Percentiles rank a stretch among this genome's conserved stretches.
These are phyloP conservation scores for Mycena capillaripes DNA, from an alignment of 768 basidiomycete genomes.

Conservation along the genomic window DNA sequence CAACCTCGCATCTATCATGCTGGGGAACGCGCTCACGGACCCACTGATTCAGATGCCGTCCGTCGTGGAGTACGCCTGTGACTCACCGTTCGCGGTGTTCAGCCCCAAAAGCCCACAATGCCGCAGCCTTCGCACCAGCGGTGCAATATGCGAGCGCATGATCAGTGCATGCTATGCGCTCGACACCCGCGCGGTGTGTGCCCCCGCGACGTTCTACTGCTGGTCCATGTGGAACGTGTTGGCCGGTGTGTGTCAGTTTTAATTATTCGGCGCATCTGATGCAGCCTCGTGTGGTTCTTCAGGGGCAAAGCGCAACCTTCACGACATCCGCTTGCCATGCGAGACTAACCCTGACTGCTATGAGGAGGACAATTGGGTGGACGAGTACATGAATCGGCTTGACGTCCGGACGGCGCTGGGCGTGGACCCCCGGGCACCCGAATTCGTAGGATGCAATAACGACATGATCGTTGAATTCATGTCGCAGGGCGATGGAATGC, in stretches of 20 bases:
- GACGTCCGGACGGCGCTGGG: conserved; percentile 88
- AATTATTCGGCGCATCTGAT: background rate
- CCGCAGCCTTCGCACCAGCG: conserved; percentile 16
- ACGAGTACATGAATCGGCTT: conserved; percentile 61
- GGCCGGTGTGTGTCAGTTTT: background rate
- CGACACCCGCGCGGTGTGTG: background rate
- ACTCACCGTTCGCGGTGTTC: conserved; percentile 17
- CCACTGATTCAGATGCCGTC: conserved; percentile 28
- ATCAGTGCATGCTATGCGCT: conserved; percentile 19
- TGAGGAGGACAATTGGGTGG: conserved; percentile 86
- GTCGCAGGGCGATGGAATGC: conserved; percentile 88
- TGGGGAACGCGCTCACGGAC: conserved; percentile 22
- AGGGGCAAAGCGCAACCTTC: conserved; percentile 19
- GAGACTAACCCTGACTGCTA: conserved; percentile 76
- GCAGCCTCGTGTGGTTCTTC: background rate
- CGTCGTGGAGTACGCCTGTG: conserved; percentile 23
- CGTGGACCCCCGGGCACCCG: conserved; percentile 63
- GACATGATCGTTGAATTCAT: conserved; percentile 85
- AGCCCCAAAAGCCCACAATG: conserved; percentile 8
- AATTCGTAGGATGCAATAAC: conserved; percentile 79
- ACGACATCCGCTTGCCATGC: conserved; percentile 21
- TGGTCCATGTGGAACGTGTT: background rate
- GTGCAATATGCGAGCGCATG: conserved; percentile 21
- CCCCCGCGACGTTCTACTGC: conserved; percentile 18
- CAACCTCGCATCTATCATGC: conserved; percentile 22